Evolutionary conservation across 305 asterid species (phyloP), one percentile per base, ranked within the genome.

Genomic region (Fraxinus ornus): DNA sequence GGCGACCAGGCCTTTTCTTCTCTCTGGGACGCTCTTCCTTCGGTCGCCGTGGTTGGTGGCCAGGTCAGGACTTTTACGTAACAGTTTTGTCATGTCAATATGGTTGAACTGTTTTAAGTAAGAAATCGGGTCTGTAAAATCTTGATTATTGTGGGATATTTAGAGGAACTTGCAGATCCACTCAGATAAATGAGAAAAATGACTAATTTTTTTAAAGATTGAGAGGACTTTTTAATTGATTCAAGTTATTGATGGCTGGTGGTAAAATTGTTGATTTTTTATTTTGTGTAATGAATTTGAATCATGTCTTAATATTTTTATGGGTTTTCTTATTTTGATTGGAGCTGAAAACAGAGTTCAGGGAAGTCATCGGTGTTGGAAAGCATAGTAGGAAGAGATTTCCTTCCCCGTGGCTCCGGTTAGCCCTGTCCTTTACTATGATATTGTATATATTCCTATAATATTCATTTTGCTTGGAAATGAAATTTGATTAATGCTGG

Each of bases 331-430:
- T 36, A 81, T 39, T 82, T 77, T 84, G 81, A 60, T 74, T 81
- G 79, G 87, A 68, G 76, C 76, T 64, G 81, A 81, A 64, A 81
- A 75, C 93, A 96, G 99, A 96, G 99, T 90, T 96, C 98, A 39
- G 99, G 99, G 55, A 96, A 96, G 86, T 96, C 99, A 0, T 96
- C 99, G 0, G 98, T 95, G 83, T 83, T 95, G 93, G 99, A 95
- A 89, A 95, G 99, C 89, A 88, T 95, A 22, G 99, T 96, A 7
- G 98, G 99, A 52, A 85, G 98, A 49, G 99, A 96, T 89, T 96
- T 96, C 86, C 98, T 96, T 82, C 99, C 98, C 24, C 92, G 99
- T 85, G 99, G 99, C 84, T 96, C 98, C 83, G 99, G 99, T 96
- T 75, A 79, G 95, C 84, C 72, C 47, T 35, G 55, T 30, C 17